Base-by-base conservation (phyloP, 139 green algal genomes). In the Zygnema circumcarinatum region DNA sequence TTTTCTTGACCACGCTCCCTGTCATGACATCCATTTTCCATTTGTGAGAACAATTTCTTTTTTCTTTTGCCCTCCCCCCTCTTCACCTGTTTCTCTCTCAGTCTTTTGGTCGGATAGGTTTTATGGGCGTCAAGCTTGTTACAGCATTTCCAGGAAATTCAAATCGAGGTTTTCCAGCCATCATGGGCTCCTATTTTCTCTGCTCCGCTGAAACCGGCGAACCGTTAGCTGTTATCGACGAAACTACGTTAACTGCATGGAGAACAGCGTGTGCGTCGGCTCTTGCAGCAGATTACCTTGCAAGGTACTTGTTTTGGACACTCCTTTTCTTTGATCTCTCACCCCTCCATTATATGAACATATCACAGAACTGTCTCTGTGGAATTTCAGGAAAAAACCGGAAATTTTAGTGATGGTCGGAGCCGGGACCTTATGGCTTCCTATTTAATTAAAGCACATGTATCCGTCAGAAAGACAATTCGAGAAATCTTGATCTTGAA, bases 221-320 rank as follows among this genome's bases (percentile, higher is more conserved):
- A 7, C 76, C 76, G 35, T 62, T 84, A 7, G 76, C 76, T 2
- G 33, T 84, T 36, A 69, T 84, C 32, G 76, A 84, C 76, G 76
- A 36, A 38, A 73, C 36, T 29, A 36, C 21, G 22, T 41, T 84
- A 33, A 84, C 76, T 7, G 33, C 39, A 25, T 33, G 76, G 29
- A 35, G 76, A 54, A 84, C 76, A 0, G 76, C 76, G 31, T 54
- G 47, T 31, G 76, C 76, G 1, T 69, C 76, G 29, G 76, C 76
- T 36, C 76, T 84, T 7, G 76, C 76, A n/a, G 76, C 76, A 7
- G 33, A 69, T 52, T 84, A 74, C 39, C 76, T 84, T 22, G 76
- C 76, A 33, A 54, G 76, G 36, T 39, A 40, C 36, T 25, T 31
- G 25, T 25, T 29, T 29, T 72, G 25, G 56, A 72, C 29, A 25